Evolutionary conservation across 169 alveolate genomes (phyloP).

Genomic region (Besnoitia besnoiti): DNA sequence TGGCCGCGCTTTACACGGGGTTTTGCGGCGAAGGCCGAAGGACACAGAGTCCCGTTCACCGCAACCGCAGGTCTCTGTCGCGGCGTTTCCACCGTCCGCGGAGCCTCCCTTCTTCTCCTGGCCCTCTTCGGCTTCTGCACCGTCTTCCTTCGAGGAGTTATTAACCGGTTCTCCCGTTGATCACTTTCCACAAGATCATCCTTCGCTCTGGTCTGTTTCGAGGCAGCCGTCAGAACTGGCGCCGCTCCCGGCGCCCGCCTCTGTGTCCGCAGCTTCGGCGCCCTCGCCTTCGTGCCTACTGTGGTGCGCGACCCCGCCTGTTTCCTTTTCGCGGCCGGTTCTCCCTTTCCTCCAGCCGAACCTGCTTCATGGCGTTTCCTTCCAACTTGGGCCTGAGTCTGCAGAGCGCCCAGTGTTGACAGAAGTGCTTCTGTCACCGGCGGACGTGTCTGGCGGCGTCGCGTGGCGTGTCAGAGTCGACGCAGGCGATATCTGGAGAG

Average conservation of each 20-base stretch:
- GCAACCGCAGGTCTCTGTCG: no score
- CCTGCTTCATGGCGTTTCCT: background rate
- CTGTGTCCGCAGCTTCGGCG: no score
- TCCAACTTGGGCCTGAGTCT: background rate
- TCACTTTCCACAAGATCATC: background rate
- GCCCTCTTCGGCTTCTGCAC: background rate
- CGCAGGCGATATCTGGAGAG: slow-evolving; percentile 4
- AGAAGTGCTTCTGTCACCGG: background rate
- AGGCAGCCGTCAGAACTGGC: background rate
- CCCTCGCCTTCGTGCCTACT: background rate
- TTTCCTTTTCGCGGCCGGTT: background rate
- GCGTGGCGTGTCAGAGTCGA: background rate
- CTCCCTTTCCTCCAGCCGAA: background rate
- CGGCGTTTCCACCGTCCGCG: no score
- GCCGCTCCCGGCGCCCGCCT: no score
- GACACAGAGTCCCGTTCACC: no score
- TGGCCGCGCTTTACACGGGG: background rate
- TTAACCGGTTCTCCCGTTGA: background rate
- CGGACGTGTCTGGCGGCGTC: slow-evolving; percentile 14
- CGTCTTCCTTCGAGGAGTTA: background rate
- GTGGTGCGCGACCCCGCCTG: background rate
- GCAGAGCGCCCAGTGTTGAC: background rate
- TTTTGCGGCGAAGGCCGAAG: no score
- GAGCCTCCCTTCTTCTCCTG: background rate
- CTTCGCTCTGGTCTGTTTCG: background rate